A percentile compares a stretch with the other conserved stretches of the same genome.
These are phyloP conservation scores for Colletotrichum lentis DNA, from an alignment of 2,329 filamentous ascomycete genomes.

Conservation along the genomic window DNA sequence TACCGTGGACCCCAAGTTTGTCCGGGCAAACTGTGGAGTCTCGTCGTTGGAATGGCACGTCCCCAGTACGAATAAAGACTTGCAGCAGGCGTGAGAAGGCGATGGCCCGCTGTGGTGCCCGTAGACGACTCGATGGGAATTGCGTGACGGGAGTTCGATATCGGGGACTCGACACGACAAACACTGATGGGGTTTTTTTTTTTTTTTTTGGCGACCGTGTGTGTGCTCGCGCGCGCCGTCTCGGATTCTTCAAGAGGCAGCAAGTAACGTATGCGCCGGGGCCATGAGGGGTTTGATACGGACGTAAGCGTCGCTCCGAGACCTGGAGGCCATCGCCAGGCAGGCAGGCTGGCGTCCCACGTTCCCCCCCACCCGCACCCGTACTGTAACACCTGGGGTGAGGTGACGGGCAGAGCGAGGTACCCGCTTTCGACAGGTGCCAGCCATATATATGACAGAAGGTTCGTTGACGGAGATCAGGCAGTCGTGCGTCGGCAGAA, in stretches of 20 bases:
- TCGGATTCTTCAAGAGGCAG: neutral
- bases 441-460: neutral
- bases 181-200: too few relatives aligned
- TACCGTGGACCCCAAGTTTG: neutral
- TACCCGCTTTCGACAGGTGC: too few relatives aligned
- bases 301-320: neutral
- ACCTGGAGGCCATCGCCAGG: neutral
- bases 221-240: neutral
- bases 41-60: neutral
- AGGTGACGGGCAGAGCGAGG: too few relatives aligned
- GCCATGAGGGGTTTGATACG: neutral
- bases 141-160: neutral
- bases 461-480: neutral
- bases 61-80: neutral
- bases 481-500: neutral
- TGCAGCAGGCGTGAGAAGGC: neutral
- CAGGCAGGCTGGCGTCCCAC: too few relatives aligned
- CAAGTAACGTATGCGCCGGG: too few relatives aligned
- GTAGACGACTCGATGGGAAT: neutral
- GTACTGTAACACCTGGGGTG: neutral
- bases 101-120: neutral
- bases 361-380: neutral
- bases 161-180: neutral
- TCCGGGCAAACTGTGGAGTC: neutral
- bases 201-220: neutral